phyloP scores from a whole-genome alignment of 1,139 yeast genomes.

The Candida labiduridarum region DNA sequence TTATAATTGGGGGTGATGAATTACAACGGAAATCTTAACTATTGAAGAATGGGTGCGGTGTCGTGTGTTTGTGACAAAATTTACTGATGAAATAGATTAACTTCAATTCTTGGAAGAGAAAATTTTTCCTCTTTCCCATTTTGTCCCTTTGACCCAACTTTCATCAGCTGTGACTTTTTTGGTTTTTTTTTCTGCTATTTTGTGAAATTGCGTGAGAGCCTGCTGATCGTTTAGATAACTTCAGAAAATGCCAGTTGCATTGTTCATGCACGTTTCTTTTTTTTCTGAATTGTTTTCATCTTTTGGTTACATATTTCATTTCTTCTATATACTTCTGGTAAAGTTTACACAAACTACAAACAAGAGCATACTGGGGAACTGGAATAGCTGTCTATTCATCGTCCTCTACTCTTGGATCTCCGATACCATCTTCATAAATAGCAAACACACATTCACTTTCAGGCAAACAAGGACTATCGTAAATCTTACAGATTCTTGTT shows the following conservation, averaged over 20 bases:
- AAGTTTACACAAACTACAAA: not conserved
- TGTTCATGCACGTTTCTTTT: not conserved
- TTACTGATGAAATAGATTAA: constrained; percentile 32
- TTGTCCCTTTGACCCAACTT: not conserved
- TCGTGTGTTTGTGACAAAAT: constrained; percentile 7
- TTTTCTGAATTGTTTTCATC: not conserved
- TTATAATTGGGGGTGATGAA: constrained; percentile 1
- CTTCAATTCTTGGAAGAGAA: constrained; percentile 10
- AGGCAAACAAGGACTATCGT: constrained; percentile 94
- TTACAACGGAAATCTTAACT: not conserved
- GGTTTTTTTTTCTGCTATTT: not conserved
- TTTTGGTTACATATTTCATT: not conserved
- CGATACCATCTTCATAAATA: constrained; percentile 94
- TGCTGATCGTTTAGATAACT: constrained; percentile 17
- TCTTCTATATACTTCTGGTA: not conserved
- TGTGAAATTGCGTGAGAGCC: not conserved
- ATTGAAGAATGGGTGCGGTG: constrained; percentile 10
- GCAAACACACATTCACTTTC: constrained; percentile 96
- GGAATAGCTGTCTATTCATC: constrained; percentile 20
- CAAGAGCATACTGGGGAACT: constrained; percentile 6
- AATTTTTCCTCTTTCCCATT: not conserved
- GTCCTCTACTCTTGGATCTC: constrained; percentile 89
- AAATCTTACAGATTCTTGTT: constrained; percentile 89
- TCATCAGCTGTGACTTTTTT: not conserved
- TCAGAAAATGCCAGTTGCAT: not conserved